Evolutionary conservation across 2,329 filamentous ascomycete genomes (phyloP), one percentile per base, ranked within the genome.

Genomic region (Metarhizium rileyi): DNA sequence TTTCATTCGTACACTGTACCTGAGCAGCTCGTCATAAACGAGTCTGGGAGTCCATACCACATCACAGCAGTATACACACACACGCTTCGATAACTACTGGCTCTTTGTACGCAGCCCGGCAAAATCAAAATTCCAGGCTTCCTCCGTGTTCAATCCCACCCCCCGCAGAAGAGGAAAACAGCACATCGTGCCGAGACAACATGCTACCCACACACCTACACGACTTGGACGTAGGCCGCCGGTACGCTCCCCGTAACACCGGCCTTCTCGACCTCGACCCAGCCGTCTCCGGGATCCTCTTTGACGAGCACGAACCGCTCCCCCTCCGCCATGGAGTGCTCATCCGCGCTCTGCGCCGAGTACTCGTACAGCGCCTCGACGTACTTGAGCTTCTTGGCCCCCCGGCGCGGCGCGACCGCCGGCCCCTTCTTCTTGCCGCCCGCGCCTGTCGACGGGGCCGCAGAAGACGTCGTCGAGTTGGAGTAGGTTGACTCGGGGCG

Each of bases 351-450:
- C 59, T 89, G 84, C 18, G 91, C 89, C 47, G 83, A 76, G 65
- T 98, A 98, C 46, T 93, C 88, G 65, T 97, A 98, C 59, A 97
- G 57, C 1, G 93, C 93, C 64, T 95, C 87, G 2, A 94, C 91
- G 60, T 97, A 95, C 62, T 86, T 88, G 33, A 96, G 75, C 66
- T 95, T 95, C 79, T 95, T 96, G 4, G 90, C 90, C 14, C 90
- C 90, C 9, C 90, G 81, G 57, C 84, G 84, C 4, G 93, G 93
- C 14, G 93, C 93, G 4, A 98, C 93, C 0, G 85, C 90, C 0
- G 90, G 90, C 0, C 90, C 90, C 65, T 94, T 90, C 68, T 94
- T 95, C 72, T 90, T 95, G 36, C 65, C 62, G 3, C 70, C 52
- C 1, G 60, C 51, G 8, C 54, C 58, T 5, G 71, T 59, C 8